Conservation (phyloP, 305 asterid species). For the Andrographis paniculata region DNA sequence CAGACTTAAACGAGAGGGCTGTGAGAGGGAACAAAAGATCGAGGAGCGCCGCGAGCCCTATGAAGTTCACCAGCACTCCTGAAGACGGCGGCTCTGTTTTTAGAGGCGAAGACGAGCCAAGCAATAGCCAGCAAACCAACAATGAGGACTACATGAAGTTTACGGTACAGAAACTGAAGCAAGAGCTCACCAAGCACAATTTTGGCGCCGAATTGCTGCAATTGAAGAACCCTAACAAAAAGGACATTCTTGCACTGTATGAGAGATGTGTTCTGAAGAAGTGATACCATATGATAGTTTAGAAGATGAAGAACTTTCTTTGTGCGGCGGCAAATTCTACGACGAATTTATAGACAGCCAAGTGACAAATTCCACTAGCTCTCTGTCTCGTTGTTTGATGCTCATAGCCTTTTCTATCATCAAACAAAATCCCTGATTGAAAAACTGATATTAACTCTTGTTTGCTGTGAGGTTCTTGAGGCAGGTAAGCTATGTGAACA, state of each 20-base stretch:
- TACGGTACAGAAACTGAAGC: constrained; percentile 61
- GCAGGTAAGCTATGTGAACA: no score
- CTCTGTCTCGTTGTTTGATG: no score
- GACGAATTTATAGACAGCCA: no score
- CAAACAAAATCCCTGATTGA: no score
- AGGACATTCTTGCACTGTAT: constrained; percentile 5
- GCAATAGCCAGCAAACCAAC: constrained; percentile 48
- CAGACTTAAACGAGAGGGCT: constrained; percentile 38
- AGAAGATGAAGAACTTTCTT: no score
- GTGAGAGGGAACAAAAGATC: constrained; percentile 63
- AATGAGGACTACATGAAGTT: constrained; percentile 58
- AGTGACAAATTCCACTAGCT: no score
- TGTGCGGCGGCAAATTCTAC: no score
- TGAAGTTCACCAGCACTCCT: constrained; percentile 39
- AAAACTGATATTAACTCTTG: no score
- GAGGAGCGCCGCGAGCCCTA: constrained; percentile 64
- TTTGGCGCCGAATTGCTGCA: constrained; percentile 70
- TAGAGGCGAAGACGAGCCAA: constrained; percentile 49
- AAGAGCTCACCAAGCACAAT: constrained; percentile 60
- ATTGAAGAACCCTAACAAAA: constrained; percentile 25
- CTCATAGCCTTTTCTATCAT: no score
- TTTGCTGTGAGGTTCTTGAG: no score
- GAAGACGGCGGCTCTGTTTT: constrained; percentile 86
- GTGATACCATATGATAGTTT: neutral
- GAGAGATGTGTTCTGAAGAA: constrained; percentile 8